phyloP scores from a whole-genome alignment of 2,329 filamentous ascomycete genomes.

The Sporothrix phasma region DNA sequence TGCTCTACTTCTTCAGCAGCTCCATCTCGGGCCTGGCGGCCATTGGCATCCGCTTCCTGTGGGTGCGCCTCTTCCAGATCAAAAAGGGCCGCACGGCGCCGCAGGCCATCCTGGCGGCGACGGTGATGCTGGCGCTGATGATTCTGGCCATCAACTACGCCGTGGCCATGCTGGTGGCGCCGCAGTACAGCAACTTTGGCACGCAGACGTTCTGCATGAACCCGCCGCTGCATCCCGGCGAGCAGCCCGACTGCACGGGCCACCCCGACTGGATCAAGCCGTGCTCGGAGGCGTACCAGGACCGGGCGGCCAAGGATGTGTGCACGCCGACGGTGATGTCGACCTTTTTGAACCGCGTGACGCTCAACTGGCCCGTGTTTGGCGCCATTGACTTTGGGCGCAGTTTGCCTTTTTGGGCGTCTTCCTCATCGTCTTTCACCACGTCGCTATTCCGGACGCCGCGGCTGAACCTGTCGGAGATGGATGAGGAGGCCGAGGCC shows the following conservation, averaged over 20 bases:
- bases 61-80: conserved; percentile 88
- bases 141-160: conserved; percentile 88
- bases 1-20: conserved; percentile 79
- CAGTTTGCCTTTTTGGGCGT: conserved; percentile 84
- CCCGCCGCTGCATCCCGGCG: conserved; percentile 49
- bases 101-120: conserved; percentile 83
- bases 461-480: conserved; percentile 60
- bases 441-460: conserved; percentile 74
- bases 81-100: conserved; percentile 81
- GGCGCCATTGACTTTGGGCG: conserved; percentile 91
- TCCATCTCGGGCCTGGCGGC: conserved; percentile 78
- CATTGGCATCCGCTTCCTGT: conserved; percentile 90
- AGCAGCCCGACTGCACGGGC: conserved; percentile 64
- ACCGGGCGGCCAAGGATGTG: conserved; percentile 62
- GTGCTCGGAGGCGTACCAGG: conserved; percentile 68
- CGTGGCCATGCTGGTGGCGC: conserved; percentile 85
- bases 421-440: conserved; percentile 71
- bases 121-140: conserved; percentile 81
- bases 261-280: conserved; percentile 63
- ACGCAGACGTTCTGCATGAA: conserved; percentile 89
- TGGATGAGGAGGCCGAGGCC: conserved; percentile 82
- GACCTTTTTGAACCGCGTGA: conserved; percentile 86
- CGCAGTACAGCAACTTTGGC: conserved; percentile 89
- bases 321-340: conserved; percentile 89
- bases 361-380: conserved; percentile 91